A percentile compares a stretch with the other conserved stretches of the same genome.
Conservation (phyloP, 2,329 filamentous ascomycete genomes). For the Triangularia setosa region DNA sequence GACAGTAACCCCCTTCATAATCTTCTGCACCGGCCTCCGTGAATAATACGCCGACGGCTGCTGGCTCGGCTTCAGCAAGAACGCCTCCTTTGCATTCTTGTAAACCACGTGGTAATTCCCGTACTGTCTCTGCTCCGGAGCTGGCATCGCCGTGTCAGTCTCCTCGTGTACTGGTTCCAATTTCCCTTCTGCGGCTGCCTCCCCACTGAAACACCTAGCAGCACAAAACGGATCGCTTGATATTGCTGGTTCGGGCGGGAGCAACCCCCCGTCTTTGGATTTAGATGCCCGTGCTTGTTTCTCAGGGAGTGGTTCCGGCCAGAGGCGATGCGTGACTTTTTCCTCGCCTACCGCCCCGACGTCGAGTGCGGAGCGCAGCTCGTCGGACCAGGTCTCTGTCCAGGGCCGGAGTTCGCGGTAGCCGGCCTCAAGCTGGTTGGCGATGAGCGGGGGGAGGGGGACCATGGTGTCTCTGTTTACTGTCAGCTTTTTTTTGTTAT, state of each 20-base stretch:
- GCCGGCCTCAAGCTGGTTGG: conserved; percentile 89
- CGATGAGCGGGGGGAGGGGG: conserved; percentile 77
- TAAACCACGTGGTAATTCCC: conserved; percentile 81
- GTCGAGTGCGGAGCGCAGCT: conserved; percentile 83
- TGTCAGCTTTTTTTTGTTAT: conserved; percentile 14
- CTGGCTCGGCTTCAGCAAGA: conserved; percentile 79
- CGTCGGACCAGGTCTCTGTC: conserved; percentile 89
- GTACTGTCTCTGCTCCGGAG: conserved; percentile 53
- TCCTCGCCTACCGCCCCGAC: conserved; percentile 87
- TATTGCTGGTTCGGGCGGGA: conserved; percentile 38
- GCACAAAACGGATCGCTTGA: conserved; percentile 57
- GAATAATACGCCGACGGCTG: conserved; percentile 83
- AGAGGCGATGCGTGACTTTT: conserved; percentile 80
- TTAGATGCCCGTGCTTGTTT: background rate
- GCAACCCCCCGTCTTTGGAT: conserved; percentile 25
- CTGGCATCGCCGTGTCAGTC: conserved; percentile 37
- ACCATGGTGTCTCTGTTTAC: conserved; percentile 71
- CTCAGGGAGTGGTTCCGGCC: conserved; percentile 55
- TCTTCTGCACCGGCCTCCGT: conserved; percentile 74
- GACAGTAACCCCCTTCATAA: conserved; percentile 76
- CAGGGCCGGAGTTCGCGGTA: conserved; percentile 83
- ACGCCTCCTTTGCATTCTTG: conserved; percentile 71
- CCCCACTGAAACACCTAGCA: conserved; percentile 55
- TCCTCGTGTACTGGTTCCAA: conserved; percentile 41
- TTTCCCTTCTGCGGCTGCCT: conserved; percentile 54